Percentiles rank a stretch among this genome's conserved stretches.
These are phyloP conservation scores for Sequoiadendron giganteum DNA, from an alignment of 75 land plant genomes.

Conservation along the genomic window DNA sequence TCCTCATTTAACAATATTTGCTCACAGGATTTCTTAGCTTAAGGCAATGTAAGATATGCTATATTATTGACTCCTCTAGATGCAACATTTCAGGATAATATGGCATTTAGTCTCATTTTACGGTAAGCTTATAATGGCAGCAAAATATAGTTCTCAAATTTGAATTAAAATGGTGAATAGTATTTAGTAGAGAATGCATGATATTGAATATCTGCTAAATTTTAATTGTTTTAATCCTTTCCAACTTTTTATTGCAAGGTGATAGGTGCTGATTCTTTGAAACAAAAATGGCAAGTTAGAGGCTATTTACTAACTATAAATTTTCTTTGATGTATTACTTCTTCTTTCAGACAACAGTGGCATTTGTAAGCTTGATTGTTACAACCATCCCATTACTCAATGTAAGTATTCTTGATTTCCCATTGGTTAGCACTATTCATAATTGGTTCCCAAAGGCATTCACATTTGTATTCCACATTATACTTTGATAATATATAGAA, in stretches of 20 bases:
- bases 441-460: neutral
- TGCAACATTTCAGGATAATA: neutral
- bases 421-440: neutral
- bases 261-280: neutral
- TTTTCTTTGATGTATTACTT: neutral
- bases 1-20: neutral
- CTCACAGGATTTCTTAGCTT: neutral
- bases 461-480: neutral
- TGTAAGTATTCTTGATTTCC: neutral
- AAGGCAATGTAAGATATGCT: neutral
- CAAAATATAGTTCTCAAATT: neutral
- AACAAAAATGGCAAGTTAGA: neutral
- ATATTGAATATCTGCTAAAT: neutral
- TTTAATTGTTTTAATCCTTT: neutral
- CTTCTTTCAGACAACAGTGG: neutral
- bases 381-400: neutral
- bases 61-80: neutral
- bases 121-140: neutral
- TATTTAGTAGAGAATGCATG: neutral
- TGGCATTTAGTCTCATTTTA: neutral
- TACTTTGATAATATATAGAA: neutral
- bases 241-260: neutral
- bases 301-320: neutral
- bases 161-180: neutral
- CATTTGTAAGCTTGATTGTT: slow-evolving; percentile 8